Percentiles rank a stretch among this genome's conserved stretches.
These are phyloP conservation scores for Didymella segeticola DNA, from an alignment of 2,329 filamentous ascomycete genomes.

Conservation along the genomic window DNA sequence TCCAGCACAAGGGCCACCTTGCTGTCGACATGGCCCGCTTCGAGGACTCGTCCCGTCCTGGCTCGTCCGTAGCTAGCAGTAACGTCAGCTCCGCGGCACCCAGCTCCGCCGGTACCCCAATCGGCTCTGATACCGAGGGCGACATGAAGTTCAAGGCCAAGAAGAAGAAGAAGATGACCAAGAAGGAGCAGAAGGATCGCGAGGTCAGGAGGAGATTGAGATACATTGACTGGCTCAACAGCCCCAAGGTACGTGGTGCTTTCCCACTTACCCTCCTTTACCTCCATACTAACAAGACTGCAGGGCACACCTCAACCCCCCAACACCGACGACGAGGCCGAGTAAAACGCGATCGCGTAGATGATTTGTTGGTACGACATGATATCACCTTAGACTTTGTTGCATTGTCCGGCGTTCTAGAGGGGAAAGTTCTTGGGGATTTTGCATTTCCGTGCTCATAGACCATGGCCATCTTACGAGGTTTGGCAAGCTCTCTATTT, in stretches of 20 bases:
- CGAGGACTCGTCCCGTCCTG: slow-evolving; percentile 76
- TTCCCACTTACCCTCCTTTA: neutral
- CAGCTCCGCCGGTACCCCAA: slow-evolving; percentile 64
- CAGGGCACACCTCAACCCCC: slow-evolving; percentile 50
- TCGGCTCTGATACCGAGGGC: slow-evolving; percentile 86
- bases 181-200: slow-evolving; percentile 92
- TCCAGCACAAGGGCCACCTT: slow-evolving; percentile 81
- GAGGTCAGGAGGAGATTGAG: slow-evolving; percentile 86
- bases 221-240: slow-evolving; percentile 81
- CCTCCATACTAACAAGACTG: slow-evolving; percentile 26
- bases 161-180: slow-evolving; percentile 99
- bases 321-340: slow-evolving; percentile 51
- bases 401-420: slow-evolving; percentile 28
- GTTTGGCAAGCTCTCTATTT: slow-evolving; percentile 19
- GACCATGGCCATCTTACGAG: slow-evolving; percentile 17
- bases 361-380: slow-evolving; percentile 13
- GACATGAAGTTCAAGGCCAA: slow-evolving; percentile 88
- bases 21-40: slow-evolving; percentile 82
- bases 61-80: slow-evolving; percentile 61
- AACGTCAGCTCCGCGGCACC: slow-evolving; percentile 46
- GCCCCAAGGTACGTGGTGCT: slow-evolving; percentile 57
- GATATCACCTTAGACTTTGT: slow-evolving; percentile 27
- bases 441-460: slow-evolving; percentile 16
- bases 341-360: slow-evolving; percentile 32
- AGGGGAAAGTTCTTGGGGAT: slow-evolving; percentile 15